A percentile compares a stretch with the other conserved stretches of the same genome.
Conservation (phyloP, 768 basidiomycete genomes). For the Hygrophorus russula region DNA sequence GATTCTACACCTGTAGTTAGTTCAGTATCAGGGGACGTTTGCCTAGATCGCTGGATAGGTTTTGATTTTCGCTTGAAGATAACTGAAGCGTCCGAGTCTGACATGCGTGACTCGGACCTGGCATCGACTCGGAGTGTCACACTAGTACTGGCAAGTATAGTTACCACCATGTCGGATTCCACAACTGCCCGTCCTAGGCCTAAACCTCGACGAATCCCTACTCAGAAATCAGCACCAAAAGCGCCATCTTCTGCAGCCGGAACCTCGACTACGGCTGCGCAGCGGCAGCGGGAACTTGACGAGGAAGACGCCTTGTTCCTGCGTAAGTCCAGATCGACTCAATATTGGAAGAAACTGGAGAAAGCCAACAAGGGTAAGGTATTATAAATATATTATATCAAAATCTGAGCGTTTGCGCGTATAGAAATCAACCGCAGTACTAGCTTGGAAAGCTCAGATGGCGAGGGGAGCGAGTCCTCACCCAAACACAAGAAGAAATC, state of each 20-base stretch:
- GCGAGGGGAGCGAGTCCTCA: slow-evolving; percentile 18
- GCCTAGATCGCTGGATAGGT: slow-evolving; percentile 25
- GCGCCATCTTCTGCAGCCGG: slow-evolving; percentile 10
- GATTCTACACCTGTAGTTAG: slow-evolving; percentile 36
- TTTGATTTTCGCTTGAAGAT: slow-evolving; percentile 43
- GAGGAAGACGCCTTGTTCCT: slow-evolving; percentile 67
- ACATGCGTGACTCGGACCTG: too few relatives aligned
- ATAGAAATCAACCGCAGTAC: slow-evolving; percentile 7
- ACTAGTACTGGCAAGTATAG: neutral
- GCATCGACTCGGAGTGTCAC: too few relatives aligned
- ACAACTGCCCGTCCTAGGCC: slow-evolving; percentile 49
- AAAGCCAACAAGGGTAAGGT: slow-evolving; percentile 43
- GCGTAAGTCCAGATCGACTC: slow-evolving; percentile 46
- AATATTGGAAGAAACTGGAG: slow-evolving; percentile 51
- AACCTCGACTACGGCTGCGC: slow-evolving; percentile 12
- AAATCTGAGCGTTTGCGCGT: neutral
- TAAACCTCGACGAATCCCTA: slow-evolving; percentile 26
- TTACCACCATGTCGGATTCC: neutral
- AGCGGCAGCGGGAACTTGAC: slow-evolving; percentile 20
- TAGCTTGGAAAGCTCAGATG: slow-evolving; percentile 14
- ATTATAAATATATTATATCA: neutral
- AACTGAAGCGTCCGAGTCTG: slow-evolving; percentile 22
- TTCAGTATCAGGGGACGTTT: slow-evolving; percentile 27
- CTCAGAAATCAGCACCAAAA: slow-evolving; percentile 4
- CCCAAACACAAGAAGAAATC: slow-evolving; percentile 31